phyloP scores from a whole-genome alignment of 2,329 filamentous ascomycete species.

The Alternaria triticina region DNA sequence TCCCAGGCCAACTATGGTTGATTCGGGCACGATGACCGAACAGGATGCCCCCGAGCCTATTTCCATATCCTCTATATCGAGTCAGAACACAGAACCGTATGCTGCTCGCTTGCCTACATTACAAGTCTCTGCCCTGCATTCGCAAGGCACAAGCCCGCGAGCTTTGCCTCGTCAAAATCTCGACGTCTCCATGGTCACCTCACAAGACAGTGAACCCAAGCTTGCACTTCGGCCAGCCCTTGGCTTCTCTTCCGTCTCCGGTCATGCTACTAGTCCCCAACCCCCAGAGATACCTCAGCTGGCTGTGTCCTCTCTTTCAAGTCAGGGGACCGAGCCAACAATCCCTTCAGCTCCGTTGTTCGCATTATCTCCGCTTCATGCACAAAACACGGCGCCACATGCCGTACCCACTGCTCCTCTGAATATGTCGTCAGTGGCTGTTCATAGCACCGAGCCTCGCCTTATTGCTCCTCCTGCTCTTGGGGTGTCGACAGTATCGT shows the following conservation, averaged over 20 bases:
- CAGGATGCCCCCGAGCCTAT: conserved; percentile 55
- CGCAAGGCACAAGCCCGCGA: conserved; percentile 35
- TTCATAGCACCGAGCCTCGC: conserved; percentile 35
- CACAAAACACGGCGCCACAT: conserved; percentile 31
- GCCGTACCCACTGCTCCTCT: conserved; percentile 19
- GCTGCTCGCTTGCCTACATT: conserved; percentile 20
- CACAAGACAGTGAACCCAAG: conserved; percentile 32
- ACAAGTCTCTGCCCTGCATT: conserved; percentile 35
- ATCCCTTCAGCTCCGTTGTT: conserved; percentile 16
- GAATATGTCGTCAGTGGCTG: conserved; percentile 29
- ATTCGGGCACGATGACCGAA: conserved; percentile 69
- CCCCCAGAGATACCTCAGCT: conserved; percentile 22
- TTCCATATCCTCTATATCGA: conserved; percentile 36
- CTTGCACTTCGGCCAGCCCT: conserved; percentile 20
- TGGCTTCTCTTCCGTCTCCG: conserved; percentile 34
- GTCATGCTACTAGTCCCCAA: conserved; percentile 32
- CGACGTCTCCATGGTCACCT: conserved; percentile 28
- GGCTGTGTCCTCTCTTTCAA: conserved; percentile 21
- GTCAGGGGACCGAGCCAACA: conserved; percentile 34
- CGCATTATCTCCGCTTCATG: conserved; percentile 26
- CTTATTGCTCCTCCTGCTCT: conserved; percentile 19
- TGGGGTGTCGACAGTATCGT: conserved; percentile 25
- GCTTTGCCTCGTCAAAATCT: conserved; percentile 21
- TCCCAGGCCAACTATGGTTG: conserved; percentile 58
- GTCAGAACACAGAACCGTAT: conserved; percentile 36